These are phyloP conservation scores for Aspergillus sp. DNA, from an alignment of 2,329 filamentous ascomycete genomes.

Conservation along the genomic window DNA sequence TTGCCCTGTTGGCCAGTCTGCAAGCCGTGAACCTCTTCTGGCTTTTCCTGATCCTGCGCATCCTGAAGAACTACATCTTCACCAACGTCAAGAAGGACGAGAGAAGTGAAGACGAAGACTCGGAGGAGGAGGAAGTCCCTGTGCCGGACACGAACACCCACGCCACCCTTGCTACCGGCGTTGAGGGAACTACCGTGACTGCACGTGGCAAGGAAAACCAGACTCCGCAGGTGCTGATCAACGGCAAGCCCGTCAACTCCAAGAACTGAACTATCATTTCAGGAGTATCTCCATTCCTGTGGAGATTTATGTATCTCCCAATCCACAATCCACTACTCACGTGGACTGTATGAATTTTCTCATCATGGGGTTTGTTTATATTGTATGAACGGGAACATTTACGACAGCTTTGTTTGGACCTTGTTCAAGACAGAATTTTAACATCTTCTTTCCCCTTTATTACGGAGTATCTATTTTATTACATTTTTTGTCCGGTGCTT, in stretches of 20 bases:
- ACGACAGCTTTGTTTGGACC: neutral
- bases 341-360: neutral
- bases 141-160: conserved; percentile 24
- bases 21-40: conserved; percentile 52
- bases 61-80: conserved; percentile 46
- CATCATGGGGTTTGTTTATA: neutral
- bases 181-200: conserved; percentile 23
- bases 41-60: conserved; percentile 48
- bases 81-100: conserved; percentile 44
- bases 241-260: conserved; percentile 38
- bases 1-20: conserved; percentile 46
- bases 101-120: conserved; percentile 48
- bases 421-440: neutral
- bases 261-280: neutral
- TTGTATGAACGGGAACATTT: conserved; percentile 4
- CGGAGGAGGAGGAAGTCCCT: conserved; percentile 40
- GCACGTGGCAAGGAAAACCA: conserved; percentile 34
- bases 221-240: conserved; percentile 40
- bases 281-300: neutral
- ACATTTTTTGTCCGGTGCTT: neutral
- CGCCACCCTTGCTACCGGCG: conserved; percentile 30
- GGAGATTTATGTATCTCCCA: neutral
- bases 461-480: neutral
- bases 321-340: neutral
- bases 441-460: neutral